Percentiles rank a stretch among this genome's conserved stretches.
These are phyloP conservation scores for Monosporascus sp. DNA, from an alignment of 2,329 filamentous ascomycete species.

Conservation along the genomic window DNA sequence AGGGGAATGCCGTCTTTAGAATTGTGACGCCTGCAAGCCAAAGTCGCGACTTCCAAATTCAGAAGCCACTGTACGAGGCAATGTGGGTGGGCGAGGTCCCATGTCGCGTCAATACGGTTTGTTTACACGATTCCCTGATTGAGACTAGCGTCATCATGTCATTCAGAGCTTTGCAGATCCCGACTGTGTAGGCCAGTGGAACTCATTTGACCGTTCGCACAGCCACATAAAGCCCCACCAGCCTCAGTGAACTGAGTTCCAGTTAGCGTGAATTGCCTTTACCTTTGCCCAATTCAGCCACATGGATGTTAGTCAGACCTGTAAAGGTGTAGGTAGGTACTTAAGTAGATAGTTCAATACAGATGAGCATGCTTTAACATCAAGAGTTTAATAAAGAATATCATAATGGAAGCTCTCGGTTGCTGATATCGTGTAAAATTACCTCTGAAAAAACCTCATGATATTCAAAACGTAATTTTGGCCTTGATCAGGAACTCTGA, in stretches of 20 bases:
- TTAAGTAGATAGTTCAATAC: too few species aligned
- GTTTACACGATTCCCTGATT: conserved; percentile 1
- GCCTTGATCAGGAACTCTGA: too few species aligned
- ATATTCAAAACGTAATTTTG: too few species aligned
- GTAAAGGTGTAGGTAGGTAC: too few species aligned
- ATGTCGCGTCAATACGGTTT: background rate
- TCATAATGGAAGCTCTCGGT: too few species aligned
- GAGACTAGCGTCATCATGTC: background rate
- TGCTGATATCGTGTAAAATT: too few species aligned
- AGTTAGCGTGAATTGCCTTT: too few species aligned
- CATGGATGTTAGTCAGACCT: background rate
- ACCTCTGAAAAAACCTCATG: too few species aligned
- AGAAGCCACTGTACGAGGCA: background rate
- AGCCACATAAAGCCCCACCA: background rate
- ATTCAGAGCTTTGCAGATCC: background rate
- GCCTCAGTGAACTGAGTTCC: background rate
- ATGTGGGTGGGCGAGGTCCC: background rate
- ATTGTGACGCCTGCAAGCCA: background rate
- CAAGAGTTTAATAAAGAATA: too few species aligned
- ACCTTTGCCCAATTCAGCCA: background rate
- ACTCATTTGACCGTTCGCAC: background rate
- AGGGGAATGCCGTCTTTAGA: background rate
- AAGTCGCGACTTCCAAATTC: background rate
- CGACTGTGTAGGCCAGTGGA: background rate
- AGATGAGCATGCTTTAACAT: too few species aligned